phyloP scores from a whole-genome alignment of 306 rosid genomes.

The Alnus glutinosa region DNA sequence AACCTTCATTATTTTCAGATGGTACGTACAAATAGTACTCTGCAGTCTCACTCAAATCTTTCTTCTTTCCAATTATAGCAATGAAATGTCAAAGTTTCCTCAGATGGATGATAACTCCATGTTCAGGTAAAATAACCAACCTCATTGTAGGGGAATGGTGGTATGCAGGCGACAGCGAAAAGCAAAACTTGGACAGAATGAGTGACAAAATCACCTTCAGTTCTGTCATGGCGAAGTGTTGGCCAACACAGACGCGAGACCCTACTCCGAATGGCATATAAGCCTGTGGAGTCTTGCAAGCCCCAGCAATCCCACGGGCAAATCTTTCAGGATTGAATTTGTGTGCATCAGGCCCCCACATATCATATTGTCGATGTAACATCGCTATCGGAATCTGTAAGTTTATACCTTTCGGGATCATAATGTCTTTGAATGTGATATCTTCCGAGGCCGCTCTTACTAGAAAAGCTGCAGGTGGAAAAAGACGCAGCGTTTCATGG shows the following conservation, averaged over 20 bases:
- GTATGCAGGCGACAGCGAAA: slow-evolving; percentile 33
- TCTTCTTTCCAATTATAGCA: neutral
- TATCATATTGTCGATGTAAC: slow-evolving; percentile 45
- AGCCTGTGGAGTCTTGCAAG: slow-evolving; percentile 54
- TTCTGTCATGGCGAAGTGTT: slow-evolving; percentile 54
- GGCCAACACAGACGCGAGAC: slow-evolving; percentile 57
- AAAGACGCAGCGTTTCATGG: slow-evolving; percentile 68
- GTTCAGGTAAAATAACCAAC: slow-evolving; percentile 26
- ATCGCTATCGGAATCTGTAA: slow-evolving; percentile 55
- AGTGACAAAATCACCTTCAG: slow-evolving; percentile 43
- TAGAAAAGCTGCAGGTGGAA: slow-evolving; percentile 46
- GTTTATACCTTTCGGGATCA: slow-evolving; percentile 55
- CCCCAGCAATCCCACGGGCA: slow-evolving; percentile 47
- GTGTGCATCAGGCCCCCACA: slow-evolving; percentile 64
- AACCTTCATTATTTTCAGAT: no score
- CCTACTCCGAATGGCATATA: slow-evolving; percentile 66
- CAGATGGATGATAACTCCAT: slow-evolving; percentile 28
- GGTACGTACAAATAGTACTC: no score
- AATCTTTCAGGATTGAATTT: slow-evolving; percentile 67
- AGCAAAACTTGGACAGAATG: slow-evolving; percentile 30
- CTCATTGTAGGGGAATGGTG: slow-evolving; percentile 34
- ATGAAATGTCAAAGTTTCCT: slow-evolving; percentile 1
- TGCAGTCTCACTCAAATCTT: no score
- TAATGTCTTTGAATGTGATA: slow-evolving; percentile 41
- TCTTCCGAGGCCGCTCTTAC: slow-evolving; percentile 42